Conservation (phyloP, 345 rosid species). For the Durio zibethinus region DNA sequence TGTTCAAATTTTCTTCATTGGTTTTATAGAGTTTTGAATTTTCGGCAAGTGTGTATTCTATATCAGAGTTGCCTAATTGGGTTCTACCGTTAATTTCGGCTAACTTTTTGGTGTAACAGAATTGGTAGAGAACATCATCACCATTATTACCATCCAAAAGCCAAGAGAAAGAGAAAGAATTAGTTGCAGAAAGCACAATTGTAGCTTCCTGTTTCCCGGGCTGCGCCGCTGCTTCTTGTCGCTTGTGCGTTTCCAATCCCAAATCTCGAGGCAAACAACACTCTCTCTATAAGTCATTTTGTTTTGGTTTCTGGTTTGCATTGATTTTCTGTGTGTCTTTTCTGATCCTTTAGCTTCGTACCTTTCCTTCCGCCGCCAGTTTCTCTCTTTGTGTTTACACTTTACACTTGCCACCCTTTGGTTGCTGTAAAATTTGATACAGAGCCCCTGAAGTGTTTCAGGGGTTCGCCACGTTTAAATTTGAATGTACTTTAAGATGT, state of each 20-base stretch:
- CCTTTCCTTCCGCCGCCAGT: conserved; percentile 55
- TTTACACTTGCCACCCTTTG: conserved; percentile 15
- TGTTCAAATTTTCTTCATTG: background rate
- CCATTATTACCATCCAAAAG: background rate
- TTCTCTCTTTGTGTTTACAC: conserved; percentile 21
- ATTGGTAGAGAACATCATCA: background rate
- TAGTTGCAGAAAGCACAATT: conserved; percentile 21
- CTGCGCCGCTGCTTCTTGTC: conserved; percentile 40
- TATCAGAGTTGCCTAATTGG: conserved; percentile 2
- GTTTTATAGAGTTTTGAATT: background rate
- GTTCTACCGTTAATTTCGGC: background rate
- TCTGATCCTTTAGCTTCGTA: background rate
- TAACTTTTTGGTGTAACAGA: conserved; percentile 8
- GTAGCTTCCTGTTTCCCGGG: conserved; percentile 30
- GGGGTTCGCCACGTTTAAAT: conserved; percentile 23
- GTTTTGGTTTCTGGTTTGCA: conserved; percentile 14
- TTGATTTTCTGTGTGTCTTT: background rate
- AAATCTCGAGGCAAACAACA: conserved; percentile 38
- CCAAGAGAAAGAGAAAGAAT: background rate
- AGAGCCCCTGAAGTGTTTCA: conserved; percentile 27
- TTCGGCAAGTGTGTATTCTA: background rate
- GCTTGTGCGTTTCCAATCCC: conserved; percentile 40
- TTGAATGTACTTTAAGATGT: conserved; percentile 24
- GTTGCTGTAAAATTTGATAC: conserved; percentile 26
- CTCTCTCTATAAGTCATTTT: conserved; percentile 30